Conservation (phyloP, 2,329 filamentous ascomycete species). For the Phaeosphaeria sp. region DNA sequence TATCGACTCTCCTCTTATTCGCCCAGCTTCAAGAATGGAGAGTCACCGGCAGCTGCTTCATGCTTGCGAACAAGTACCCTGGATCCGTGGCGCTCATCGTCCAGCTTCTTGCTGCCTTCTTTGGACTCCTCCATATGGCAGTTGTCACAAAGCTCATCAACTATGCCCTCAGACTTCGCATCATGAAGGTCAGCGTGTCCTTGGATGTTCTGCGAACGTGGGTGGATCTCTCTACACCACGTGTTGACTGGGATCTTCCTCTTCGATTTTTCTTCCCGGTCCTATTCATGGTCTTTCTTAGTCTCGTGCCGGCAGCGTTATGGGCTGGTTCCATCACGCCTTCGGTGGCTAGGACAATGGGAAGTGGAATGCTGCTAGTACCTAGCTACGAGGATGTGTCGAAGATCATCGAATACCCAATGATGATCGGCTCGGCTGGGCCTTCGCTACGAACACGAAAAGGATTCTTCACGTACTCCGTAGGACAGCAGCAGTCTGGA, state of each 20-base stretch:
- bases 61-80: slow-evolving; percentile 26
- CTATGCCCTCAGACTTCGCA: slow-evolving; percentile 32
- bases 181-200: slow-evolving; percentile 30
- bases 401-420: slow-evolving; percentile 35
- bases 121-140: slow-evolving; percentile 36
- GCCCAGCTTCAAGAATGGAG: slow-evolving; percentile 29
- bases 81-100: slow-evolving; percentile 32
- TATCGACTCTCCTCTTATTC: slow-evolving; percentile 23
- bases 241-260: slow-evolving; percentile 37
- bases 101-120: slow-evolving; percentile 34
- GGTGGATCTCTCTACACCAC: slow-evolving; percentile 33
- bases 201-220: slow-evolving; percentile 35
- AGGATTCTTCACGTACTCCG: slow-evolving; percentile 36
- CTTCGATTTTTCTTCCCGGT: slow-evolving; percentile 38
- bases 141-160: slow-evolving; percentile 38
- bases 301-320: slow-evolving; percentile 33
- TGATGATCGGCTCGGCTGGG: slow-evolving; percentile 31
- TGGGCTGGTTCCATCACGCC: slow-evolving; percentile 41
- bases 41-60: slow-evolving; percentile 26
- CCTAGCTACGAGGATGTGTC: slow-evolving; percentile 35
- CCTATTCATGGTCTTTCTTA: slow-evolving; percentile 26
- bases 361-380: slow-evolving; percentile 20
- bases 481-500: slow-evolving; percentile 31
- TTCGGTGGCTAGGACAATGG: slow-evolving; percentile 22
- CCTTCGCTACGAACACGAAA: slow-evolving; percentile 29